These are phyloP conservation scores for Entoloma clypeatum DNA, from an alignment of 1,284 basidiomycete species.

Conservation along the genomic window DNA sequence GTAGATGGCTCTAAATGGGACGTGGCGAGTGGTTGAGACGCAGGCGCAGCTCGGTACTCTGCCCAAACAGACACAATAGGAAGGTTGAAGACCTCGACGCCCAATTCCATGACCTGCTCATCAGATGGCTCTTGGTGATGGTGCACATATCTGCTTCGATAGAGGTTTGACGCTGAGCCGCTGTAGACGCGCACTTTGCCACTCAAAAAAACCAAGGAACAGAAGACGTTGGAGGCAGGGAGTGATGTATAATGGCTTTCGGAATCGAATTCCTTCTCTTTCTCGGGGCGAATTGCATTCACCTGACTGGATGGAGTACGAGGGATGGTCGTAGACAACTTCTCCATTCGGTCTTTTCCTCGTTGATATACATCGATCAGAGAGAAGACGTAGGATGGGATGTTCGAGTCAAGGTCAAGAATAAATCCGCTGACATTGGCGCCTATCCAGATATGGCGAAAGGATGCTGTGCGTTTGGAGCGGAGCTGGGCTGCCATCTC, in stretches of 20 bases:
- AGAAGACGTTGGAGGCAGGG: slow-evolving; percentile 61
- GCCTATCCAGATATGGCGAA: slow-evolving; percentile 60
- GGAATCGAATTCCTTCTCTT: slow-evolving; percentile 22
- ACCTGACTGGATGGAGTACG: slow-evolving; percentile 34
- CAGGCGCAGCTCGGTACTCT: slow-evolving; percentile 65
- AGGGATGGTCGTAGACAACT: slow-evolving; percentile 50
- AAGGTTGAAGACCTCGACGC: slow-evolving; percentile 65
- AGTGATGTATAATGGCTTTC: slow-evolving; percentile 35
- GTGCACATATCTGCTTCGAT: slow-evolving; percentile 35
- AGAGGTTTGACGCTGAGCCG: slow-evolving; percentile 34
- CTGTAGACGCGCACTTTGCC: slow-evolving; percentile 73
- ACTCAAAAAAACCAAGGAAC: slow-evolving; percentile 76
- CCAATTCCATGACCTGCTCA: slow-evolving; percentile 44
- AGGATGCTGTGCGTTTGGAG: slow-evolving; percentile 46
- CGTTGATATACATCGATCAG: slow-evolving; percentile 82
- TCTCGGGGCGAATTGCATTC: slow-evolving; percentile 10
- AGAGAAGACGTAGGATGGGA: slow-evolving; percentile 77
- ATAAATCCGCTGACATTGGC: slow-evolving; percentile 85
- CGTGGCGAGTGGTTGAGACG: slow-evolving; percentile 30
- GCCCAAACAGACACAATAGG: slow-evolving; percentile 83
- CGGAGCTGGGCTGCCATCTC: slow-evolving; percentile 76
- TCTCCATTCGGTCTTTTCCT: slow-evolving; percentile 75
- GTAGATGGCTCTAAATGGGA: slow-evolving; percentile 44
- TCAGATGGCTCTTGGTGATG: slow-evolving; percentile 42
- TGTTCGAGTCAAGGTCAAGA: slow-evolving; percentile 78